phyloP scores from a whole-genome alignment of 345 rosid genomes.

The Melaleuca quinquenervia region DNA sequence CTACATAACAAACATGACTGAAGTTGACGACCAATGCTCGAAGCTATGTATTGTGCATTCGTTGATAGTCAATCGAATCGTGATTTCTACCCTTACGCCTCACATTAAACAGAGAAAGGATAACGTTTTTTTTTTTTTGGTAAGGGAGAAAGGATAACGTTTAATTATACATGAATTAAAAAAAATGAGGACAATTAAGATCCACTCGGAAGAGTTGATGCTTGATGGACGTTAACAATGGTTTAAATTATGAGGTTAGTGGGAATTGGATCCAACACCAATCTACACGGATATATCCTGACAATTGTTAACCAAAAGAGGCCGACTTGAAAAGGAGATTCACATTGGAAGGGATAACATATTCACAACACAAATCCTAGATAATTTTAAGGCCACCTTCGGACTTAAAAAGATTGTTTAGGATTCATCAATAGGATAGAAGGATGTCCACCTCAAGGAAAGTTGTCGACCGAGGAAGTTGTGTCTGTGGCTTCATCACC shows the following conservation, averaged over 20 bases:
- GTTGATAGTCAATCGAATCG: neutral
- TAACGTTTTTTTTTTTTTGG: no score
- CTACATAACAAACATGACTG: neutral
- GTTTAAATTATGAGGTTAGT: neutral
- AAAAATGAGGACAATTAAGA: neutral
- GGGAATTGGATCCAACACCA: neutral
- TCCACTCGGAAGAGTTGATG: neutral
- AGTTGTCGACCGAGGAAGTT: neutral
- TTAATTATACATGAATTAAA: neutral
- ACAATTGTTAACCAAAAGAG: neutral
- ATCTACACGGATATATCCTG: neutral
- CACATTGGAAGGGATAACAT: neutral
- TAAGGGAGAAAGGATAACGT: neutral
- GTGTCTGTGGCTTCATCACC: neutral
- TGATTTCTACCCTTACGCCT: neutral
- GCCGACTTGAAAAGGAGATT: neutral
- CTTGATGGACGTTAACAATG: neutral
- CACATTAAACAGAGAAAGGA: neutral
- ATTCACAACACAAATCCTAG: neutral
- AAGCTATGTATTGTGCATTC: neutral
- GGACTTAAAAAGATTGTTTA: neutral
- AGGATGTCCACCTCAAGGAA: neutral
- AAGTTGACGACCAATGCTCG: neutral
- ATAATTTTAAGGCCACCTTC: neutral
- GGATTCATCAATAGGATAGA: neutral